Base-by-base conservation (phyloP, 768 basidiomycete genomes). In the Psilocybe azurescens region DNA sequence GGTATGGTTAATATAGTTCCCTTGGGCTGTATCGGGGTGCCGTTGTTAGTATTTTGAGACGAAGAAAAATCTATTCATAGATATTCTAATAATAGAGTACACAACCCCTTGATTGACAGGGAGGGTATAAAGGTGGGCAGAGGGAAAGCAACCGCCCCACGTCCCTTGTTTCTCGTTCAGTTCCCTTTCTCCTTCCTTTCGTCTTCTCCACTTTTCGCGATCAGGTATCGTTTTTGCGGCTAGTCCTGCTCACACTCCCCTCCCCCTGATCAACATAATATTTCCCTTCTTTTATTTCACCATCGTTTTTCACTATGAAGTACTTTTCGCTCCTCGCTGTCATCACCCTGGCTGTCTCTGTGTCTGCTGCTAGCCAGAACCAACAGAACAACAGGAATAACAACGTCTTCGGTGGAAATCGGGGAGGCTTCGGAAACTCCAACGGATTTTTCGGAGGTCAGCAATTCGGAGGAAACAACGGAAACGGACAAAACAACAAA, bases 171-270 rank as follows among this genome's bases (percentile, higher is more conserved):
- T 48, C 63, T 66, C 60, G 62, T 65, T 64, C 64, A 55, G 64
- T 64, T 66, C 62, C 61, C 60, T 60, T 67, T 61, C 62, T 49
- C 14, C 14, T 59, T 63, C 63, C 53, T 56, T 67, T 59, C 60
- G 47, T 65, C 60, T 54, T 64, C 56, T 62, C 67, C 65, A 65
- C 41, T 64, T 68, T 70, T 67, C 49, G 65, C 69, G 70, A 70
- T 73, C 69, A 67, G 73, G 69, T 68, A 73, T 74, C 70, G 69
- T 73, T 65, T 62, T 65, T 65, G 67, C 67, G 66, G 72, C 70
- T 73, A 73, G 70, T 69, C 67, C 70, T 69, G 62, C 67, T 59
- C 41, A 20, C 24, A 24, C 24, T 24, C 59, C 29, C 24, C 65
- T 59, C 61, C 65, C 65, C 59, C 61, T 73, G 62, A 64, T 70